Conservation (phyloP, 2,329 filamentous ascomycete species). For the Penicillium vulpinum region DNA sequence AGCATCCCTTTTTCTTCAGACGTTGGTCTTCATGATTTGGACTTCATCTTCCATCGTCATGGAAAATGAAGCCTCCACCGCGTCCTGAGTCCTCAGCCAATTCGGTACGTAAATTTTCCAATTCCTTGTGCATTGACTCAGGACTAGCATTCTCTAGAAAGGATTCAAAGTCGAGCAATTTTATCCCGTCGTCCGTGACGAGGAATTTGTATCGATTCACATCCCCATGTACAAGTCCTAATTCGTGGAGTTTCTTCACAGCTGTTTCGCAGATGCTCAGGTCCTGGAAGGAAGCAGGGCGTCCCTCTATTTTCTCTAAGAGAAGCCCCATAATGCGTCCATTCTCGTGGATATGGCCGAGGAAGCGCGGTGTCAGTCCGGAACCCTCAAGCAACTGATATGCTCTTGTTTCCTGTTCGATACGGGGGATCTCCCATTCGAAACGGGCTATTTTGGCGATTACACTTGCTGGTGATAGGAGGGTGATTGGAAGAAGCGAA, state of each 20-base stretch:
- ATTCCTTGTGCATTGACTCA: conserved; percentile 26
- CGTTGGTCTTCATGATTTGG: no score
- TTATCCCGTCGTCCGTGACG: conserved; percentile 11
- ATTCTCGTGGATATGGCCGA: conserved; percentile 28
- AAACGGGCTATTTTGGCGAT: conserved; percentile 40
- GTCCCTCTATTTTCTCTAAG: conserved; percentile 35
- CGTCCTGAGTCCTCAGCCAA: conserved; percentile 34
- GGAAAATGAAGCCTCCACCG: conserved; percentile 19
- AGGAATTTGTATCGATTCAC: conserved; percentile 45
- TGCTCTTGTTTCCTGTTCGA: conserved; percentile 35
- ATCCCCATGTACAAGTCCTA: conserved; percentile 37
- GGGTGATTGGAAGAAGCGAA: conserved; percentile 15
- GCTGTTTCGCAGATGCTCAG: conserved; percentile 22
- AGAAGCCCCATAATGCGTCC: conserved; percentile 39
- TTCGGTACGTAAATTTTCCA: conserved; percentile 30
- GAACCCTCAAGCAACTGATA: conserved; percentile 27
- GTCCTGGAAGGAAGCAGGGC: conserved; percentile 20
- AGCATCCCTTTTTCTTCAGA: no score
- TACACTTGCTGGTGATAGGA: conserved; percentile 13
- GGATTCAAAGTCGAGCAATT: conserved; percentile 1
- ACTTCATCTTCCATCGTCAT: neutral
- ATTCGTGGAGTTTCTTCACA: conserved; percentile 19
- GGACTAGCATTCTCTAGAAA: conserved; percentile 16
- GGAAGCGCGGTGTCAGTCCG: conserved; percentile 37
- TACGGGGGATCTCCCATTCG: conserved; percentile 35